Percentiles rank a stretch among this genome's conserved stretches.
Evolutionary conservation across 192 early-diverging fungal genomes (phyloP).

Genomic region (Diversispora eburnea): DNA sequence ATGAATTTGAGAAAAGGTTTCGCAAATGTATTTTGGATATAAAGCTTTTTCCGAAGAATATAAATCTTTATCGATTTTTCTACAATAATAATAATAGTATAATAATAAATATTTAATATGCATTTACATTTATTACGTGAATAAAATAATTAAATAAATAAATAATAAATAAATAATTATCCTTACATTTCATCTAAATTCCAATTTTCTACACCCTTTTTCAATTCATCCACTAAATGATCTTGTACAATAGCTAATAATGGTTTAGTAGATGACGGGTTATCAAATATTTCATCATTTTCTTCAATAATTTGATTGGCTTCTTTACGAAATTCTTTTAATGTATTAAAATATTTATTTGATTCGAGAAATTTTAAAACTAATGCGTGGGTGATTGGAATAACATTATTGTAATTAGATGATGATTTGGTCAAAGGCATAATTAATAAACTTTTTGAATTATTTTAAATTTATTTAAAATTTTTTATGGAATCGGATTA

Average conservation of each 20-base stretch:
- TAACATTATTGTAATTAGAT: not conserved
- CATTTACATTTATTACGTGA: not conserved
- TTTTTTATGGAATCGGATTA: too few relatives aligned
- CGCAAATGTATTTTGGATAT: slow-evolving; percentile 36
- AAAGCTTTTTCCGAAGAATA: slow-evolving; percentile 33
- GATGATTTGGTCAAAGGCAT: not conserved
- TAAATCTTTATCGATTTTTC: slow-evolving; percentile 39
- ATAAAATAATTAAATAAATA: not conserved
- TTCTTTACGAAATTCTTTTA: slow-evolving; percentile 19
- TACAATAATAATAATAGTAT: not conserved
- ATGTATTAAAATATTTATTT: slow-evolving; percentile 12
- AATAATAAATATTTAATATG: not conserved
- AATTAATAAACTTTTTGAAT: too few relatives aligned
- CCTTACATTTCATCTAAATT: slow-evolving; percentile 17
- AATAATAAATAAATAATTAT: not conserved
- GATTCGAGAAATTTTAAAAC: slow-evolving; percentile 22
- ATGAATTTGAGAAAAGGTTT: slow-evolving; percentile 47
- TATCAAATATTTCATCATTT: not conserved
- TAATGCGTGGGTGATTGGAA: not conserved
- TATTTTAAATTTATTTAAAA: too few relatives aligned
- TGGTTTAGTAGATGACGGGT: not conserved
- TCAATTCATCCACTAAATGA: slow-evolving; percentile 1
- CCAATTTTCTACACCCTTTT: not conserved
- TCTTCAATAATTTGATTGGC: slow-evolving; percentile 12
- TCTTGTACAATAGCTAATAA: slow-evolving; percentile 16